phyloP scores from a whole-genome alignment of 352 stramenopile species.

The Phytophthora nicotianae region DNA sequence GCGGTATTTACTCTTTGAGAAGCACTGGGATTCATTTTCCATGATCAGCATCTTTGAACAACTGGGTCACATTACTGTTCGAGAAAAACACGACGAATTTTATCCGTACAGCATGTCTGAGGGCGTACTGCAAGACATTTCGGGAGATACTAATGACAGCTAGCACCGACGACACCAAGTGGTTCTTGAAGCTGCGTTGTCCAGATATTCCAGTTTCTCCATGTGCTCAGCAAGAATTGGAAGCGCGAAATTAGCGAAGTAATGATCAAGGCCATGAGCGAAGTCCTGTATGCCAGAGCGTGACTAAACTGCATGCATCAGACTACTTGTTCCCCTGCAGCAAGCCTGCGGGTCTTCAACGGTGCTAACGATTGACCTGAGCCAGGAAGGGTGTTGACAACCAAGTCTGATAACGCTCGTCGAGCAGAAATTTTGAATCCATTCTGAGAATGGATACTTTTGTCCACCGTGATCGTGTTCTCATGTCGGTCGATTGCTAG shows the following conservation, averaged over 20 bases:
- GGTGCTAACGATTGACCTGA: too few species aligned
- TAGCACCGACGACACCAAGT: background rate
- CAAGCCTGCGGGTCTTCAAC: too few species aligned
- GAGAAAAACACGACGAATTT: conserved; percentile 28
- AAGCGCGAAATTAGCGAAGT: background rate
- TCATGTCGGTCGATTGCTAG: background rate
- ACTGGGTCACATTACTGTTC: conserved; percentile 18
- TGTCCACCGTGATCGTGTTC: conserved; percentile 7
- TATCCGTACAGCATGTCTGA: conserved; percentile 27
- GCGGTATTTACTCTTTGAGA: conserved; percentile 28
- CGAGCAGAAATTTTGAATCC: too few species aligned
- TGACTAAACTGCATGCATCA: too few species aligned
- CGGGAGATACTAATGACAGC: conserved; percentile 31
- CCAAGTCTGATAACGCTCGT: conserved; percentile 16
- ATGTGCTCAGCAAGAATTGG: background rate
- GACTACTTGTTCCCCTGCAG: too few species aligned
- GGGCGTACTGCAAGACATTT: conserved; percentile 40
- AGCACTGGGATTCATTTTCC: conserved; percentile 23
- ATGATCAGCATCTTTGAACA: conserved; percentile 45
- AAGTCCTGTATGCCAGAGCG: too few species aligned
- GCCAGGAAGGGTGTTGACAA: conserved; percentile 1
- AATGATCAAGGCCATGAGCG: background rate
- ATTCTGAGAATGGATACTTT: conserved; percentile 7
- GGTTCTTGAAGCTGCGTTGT: background rate
- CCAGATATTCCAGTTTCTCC: background rate